Evolutionary conservation across 352 stramenopile species (phyloP).

Genomic region (Phytopythium chamaehyphon): DNA sequence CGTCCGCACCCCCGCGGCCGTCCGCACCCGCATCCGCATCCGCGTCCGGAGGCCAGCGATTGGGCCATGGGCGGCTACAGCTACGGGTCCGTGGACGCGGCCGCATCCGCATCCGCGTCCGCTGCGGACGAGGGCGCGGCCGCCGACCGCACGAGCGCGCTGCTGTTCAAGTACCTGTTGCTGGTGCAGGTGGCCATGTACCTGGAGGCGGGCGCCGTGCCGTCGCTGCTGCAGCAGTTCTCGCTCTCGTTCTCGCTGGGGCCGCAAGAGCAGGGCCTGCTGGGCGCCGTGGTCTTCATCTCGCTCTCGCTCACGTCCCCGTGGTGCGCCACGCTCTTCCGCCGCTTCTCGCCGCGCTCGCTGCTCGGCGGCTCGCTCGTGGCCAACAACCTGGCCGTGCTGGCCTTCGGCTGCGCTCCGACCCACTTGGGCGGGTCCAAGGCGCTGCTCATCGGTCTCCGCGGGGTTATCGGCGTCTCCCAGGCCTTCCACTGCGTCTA

Average conservation of each 20-base stretch:
- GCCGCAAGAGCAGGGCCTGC: conserved; percentile 74
- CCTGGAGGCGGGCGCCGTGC: conserved; percentile 80
- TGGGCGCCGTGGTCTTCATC: conserved; percentile 83
- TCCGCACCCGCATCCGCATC: not conserved
- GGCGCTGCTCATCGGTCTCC: conserved; percentile 66
- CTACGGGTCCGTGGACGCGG: conserved; percentile 21
- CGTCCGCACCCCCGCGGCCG: not conserved
- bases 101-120: conserved; percentile 9
- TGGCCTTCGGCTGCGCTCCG: conserved; percentile 66
- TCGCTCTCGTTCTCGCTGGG: conserved; percentile 72
- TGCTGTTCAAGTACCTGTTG: conserved; percentile 86
- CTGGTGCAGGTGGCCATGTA: conserved; percentile 86
- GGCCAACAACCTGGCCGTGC: conserved; percentile 73
- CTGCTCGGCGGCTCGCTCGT: conserved; percentile 69
- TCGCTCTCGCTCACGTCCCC: conserved; percentile 74
- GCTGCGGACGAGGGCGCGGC: conserved; percentile 10
- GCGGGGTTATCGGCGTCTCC: conserved; percentile 66
- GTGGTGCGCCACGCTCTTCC: conserved; percentile 79
- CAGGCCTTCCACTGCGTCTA: conserved; percentile 86
- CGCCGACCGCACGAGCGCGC: conserved; percentile 26
- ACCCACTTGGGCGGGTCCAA: conserved; percentile 66
- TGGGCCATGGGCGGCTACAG: conserved; percentile 4
- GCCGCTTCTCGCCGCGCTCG: conserved; percentile 58
- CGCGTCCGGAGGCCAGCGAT: not conserved
- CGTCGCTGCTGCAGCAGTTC: conserved; percentile 78